Conservation (phyloP, 75 land plant species). For the Isoetes taiwanensis region DNA sequence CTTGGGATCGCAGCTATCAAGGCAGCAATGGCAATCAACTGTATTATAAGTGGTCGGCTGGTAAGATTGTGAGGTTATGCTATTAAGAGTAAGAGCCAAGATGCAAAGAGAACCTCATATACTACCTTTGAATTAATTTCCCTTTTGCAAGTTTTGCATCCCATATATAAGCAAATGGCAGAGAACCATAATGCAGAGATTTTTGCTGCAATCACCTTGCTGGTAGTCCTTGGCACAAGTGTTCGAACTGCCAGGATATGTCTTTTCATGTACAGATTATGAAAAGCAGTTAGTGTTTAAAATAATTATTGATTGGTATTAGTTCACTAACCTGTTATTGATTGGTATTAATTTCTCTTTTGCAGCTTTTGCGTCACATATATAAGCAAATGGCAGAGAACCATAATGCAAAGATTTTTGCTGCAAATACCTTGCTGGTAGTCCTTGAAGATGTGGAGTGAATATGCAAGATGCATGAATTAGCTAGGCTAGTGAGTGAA, state of each 20-base stretch:
- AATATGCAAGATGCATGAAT: too few relatives aligned
- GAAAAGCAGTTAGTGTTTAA: too few relatives aligned
- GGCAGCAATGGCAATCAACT: conserved; percentile 78
- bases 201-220: conserved; percentile 94
- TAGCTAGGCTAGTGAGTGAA: too few relatives aligned
- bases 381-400: conserved; percentile 96
- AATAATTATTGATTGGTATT: too few relatives aligned
- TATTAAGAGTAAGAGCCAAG: not conserved
- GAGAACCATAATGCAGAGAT: conserved; percentile 98
- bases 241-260: conserved; percentile 90
- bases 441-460: too few relatives aligned
- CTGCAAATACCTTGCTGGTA: conserved; percentile 94
- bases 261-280: not conserved
- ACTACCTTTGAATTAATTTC: not conserved
- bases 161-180: conserved; percentile 92
- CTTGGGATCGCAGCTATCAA: conserved; percentile 93
- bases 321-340: too few relatives aligned
- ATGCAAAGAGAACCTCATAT: not conserved
- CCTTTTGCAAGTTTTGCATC: conserved; percentile 65
- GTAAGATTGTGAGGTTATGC: conserved; percentile 24
- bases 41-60: conserved; percentile 92
- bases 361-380: conserved; percentile 87
- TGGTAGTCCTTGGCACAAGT: conserved; percentile 96
- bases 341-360: too few relatives aligned
- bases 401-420: conserved; percentile 97